Percentiles rank a stretch among this genome's conserved stretches.
Conservation (phyloP, 768 basidiomycete genomes). For the Filobasidium wieringae region DNA sequence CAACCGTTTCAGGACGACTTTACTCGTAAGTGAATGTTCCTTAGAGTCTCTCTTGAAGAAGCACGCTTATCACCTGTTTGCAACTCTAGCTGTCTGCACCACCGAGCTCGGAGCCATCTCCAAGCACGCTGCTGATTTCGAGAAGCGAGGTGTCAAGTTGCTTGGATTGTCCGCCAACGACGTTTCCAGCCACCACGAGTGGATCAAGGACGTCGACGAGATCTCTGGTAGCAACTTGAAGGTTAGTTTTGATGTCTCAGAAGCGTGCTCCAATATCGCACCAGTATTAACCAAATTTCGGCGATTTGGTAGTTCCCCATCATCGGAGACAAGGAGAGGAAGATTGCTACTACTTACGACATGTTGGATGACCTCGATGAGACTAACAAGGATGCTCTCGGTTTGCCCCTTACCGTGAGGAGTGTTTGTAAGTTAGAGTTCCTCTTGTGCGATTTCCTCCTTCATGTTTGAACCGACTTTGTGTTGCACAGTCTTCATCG, state of each 20-base stretch:
- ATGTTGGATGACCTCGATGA: constrained; percentile 95
- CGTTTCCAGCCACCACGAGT: constrained; percentile 68
- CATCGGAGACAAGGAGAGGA: constrained; percentile 84
- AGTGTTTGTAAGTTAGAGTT: constrained; percentile 64
- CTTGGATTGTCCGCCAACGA: constrained; percentile 74
- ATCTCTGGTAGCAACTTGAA: constrained; percentile 31
- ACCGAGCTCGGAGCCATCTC: constrained; percentile 96
- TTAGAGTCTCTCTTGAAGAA: not conserved
- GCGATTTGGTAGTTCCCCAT: constrained; percentile 74
- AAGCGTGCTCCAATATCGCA: no score
- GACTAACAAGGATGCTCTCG: constrained; percentile 51
- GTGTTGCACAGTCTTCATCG: constrained; percentile 42
- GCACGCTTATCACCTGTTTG: not conserved
- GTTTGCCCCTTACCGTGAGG: constrained; percentile 92
- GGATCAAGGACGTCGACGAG: constrained; percentile 64
- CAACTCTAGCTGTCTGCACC: constrained; percentile 41
- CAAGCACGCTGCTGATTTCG: constrained; percentile 71
- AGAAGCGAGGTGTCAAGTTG: constrained; percentile 68
- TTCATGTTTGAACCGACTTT: not conserved
- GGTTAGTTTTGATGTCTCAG: not conserved
- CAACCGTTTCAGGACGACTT: constrained; percentile 6
- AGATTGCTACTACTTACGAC: constrained; percentile 69
- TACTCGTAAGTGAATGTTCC: constrained; percentile 48
- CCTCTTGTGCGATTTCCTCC: not conserved
- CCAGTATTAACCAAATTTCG: no score